A percentile compares a stretch with the other conserved stretches of the same genome.
These are phyloP conservation scores for Alternaria solani DNA, from an alignment of 2,329 filamentous ascomycete species.

Conservation along the genomic window DNA sequence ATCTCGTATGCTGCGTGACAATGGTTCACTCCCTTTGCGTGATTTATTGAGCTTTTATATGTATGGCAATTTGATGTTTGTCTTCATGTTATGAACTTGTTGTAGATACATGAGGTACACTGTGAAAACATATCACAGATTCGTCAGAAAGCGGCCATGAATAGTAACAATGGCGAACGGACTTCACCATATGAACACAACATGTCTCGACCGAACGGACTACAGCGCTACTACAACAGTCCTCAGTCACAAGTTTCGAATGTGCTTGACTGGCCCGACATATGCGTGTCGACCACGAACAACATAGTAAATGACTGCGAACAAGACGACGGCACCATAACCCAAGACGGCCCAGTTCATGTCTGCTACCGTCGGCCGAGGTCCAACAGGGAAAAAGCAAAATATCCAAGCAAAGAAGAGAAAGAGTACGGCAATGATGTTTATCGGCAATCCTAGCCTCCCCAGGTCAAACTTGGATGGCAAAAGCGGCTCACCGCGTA, in stretches of 20 bases:
- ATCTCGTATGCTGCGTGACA: background rate
- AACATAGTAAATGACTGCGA: conserved; percentile 54
- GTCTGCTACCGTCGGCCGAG: conserved; percentile 53
- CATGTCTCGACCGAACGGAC: background rate
- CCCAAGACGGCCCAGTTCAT: conserved; percentile 59
- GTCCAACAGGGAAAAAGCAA: conserved; percentile 52
- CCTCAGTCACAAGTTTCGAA: conserved; percentile 11
- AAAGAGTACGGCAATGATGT: conserved; percentile 52
- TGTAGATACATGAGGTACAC: background rate
- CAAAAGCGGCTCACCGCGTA: conserved; percentile 54
- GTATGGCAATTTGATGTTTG: background rate
- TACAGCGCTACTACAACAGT: background rate
- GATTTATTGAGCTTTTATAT: background rate
- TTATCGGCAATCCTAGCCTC: conserved; percentile 53
- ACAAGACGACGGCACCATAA: conserved; percentile 52
- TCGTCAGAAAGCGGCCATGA: background rate
- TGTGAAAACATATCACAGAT: background rate
- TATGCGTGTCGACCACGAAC: conserved; percentile 52
- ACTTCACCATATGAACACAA: background rate
- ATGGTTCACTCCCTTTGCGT: background rate
- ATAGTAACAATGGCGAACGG: background rate
- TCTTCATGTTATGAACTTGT: background rate
- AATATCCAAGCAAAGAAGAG: conserved; percentile 54
- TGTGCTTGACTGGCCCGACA: conserved; percentile 33
- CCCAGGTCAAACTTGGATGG: conserved; percentile 58